A percentile compares a stretch with the other conserved stretches of the same genome.
These are phyloP conservation scores for Vitis amurensis DNA, from an alignment of 164 flowering plant species.

Conservation along the genomic window DNA sequence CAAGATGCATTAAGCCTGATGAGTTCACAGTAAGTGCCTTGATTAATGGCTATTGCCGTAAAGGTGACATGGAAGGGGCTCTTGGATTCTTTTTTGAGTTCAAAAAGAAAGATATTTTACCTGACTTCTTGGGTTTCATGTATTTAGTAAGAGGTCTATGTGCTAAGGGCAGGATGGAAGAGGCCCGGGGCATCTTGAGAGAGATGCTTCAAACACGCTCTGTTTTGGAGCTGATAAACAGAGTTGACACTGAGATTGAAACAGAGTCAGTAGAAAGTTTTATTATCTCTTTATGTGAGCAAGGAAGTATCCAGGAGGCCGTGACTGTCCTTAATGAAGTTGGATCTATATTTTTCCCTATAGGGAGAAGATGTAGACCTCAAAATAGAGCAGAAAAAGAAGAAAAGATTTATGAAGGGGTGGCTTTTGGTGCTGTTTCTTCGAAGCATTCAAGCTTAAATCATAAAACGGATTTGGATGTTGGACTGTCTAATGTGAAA, in stretches of 20 bases:
- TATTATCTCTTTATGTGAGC: slow-evolving; percentile 61
- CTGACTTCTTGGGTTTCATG: slow-evolving; percentile 84
- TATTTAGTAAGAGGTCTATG: slow-evolving; percentile 69
- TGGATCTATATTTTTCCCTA: slow-evolving; percentile 44
- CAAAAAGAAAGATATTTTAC: slow-evolving; percentile 46
- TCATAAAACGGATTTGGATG: slow-evolving; percentile 12
- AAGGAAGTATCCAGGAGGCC: slow-evolving; percentile 71
- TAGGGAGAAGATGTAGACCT: slow-evolving; percentile 12
- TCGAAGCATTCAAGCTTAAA: slow-evolving; percentile 7
- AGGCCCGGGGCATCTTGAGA: slow-evolving; percentile 66
- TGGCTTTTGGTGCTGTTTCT: slow-evolving; percentile 7
- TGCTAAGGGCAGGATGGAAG: slow-evolving; percentile 90
- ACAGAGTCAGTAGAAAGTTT: slow-evolving; percentile 49
- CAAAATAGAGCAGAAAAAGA: slow-evolving; percentile 8
- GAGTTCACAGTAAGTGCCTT: slow-evolving; percentile 65
- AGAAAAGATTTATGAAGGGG: slow-evolving; percentile 13
- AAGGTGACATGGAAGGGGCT: slow-evolving; percentile 83
- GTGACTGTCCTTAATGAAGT: slow-evolving; percentile 58
- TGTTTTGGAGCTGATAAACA: slow-evolving; percentile 49
- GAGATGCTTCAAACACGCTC: slow-evolving; percentile 75
- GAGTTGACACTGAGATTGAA: slow-evolving; percentile 45
- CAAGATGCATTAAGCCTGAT: slow-evolving; percentile 48
- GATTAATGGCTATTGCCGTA: slow-evolving; percentile 56
- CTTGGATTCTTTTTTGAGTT: slow-evolving; percentile 49
- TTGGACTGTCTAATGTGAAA: not conserved